Base-by-base conservation (phyloP, 2,329 filamentous ascomycete genomes). In the Diaporthe nobilis region DNA sequence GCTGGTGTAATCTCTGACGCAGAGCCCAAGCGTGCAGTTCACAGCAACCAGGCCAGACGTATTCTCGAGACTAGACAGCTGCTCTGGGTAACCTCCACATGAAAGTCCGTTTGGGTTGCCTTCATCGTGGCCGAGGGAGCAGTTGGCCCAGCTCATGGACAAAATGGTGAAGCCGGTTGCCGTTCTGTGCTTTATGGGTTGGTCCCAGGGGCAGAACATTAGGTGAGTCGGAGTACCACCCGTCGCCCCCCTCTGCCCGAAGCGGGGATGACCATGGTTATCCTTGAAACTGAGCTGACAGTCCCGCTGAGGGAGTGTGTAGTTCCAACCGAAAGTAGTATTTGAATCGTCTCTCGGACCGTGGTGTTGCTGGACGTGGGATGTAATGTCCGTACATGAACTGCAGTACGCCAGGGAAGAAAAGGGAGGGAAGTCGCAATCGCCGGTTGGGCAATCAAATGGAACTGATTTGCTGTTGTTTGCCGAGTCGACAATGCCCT, bases 161-260 rank as follows among this genome's bases (percentile, higher is more conserved):
- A 28, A 6, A 17, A 13, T 28, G 51, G 2, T 55, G 25, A 28
- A 55, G 12, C 12, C 39, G 39, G 39, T 42, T 55, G 9, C 34
- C 34, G 1, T 7, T 2, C 2, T 34, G 0, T 8, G 34, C 1
- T 34, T 34, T 1, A 1, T 34, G 34, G 1, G 34, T 1, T 34
- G 34, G 34, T 34, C 34, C 34, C 34, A 1, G 34, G 34, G 34
- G 34, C 51, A 53, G 4, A 53, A 13, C 4, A 2, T 22, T 53
- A 53, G 12, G 10, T 53, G n/a, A 13, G 8, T 2, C 1, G 39
- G 39, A 2, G 0, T 15, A 1, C 10, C 1, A 2, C 13, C 39
- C 39, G 10, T 15, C 39, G 39, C 13, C 39, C 1, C 1, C 13
- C 2, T 12, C 2, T 42, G 12, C 39, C 10, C 39, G 39, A 42